Conservation (phyloP, 2,329 filamentous ascomycete species). For the Cladophialophora exuberans region DNA sequence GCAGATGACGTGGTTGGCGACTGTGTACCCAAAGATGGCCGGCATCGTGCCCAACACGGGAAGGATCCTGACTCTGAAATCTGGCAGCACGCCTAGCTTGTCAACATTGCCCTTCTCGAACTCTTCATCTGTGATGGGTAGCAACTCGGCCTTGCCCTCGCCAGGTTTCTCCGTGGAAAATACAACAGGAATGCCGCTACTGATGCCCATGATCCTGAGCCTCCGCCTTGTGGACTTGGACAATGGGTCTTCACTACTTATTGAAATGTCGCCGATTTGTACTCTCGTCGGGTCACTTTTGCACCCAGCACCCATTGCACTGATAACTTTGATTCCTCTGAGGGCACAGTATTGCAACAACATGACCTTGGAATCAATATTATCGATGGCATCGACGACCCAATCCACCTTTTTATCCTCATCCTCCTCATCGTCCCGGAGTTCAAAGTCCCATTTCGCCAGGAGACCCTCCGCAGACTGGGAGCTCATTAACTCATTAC, state of each 20-base stretch:
- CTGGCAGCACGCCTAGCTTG: slow-evolving; percentile 84
- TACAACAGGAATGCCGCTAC: slow-evolving; percentile 84
- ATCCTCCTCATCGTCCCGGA: slow-evolving; percentile 52
- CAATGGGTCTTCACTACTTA: slow-evolving; percentile 83
- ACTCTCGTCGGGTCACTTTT: slow-evolving; percentile 86
- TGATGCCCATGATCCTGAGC: slow-evolving; percentile 75
- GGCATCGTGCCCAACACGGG: slow-evolving; percentile 97
- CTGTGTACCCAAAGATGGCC: slow-evolving; percentile 87
- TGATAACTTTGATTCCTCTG: slow-evolving; percentile 79
- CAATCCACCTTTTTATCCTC: slow-evolving; percentile 68
- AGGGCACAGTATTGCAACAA: slow-evolving; percentile 85
- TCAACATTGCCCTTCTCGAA: slow-evolving; percentile 82
- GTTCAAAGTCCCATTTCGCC: slow-evolving; percentile 61
- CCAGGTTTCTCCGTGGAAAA: slow-evolving; percentile 90
- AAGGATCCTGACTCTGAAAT: slow-evolving; percentile 92
- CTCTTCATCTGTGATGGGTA: slow-evolving; percentile 86
- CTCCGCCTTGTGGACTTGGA: slow-evolving; percentile 81
- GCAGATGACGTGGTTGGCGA: slow-evolving; percentile 91
- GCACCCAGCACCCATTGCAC: slow-evolving; percentile 93
- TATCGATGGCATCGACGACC: slow-evolving; percentile 97
- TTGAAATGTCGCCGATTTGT: slow-evolving; percentile 86
- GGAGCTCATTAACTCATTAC: slow-evolving; percentile 79
- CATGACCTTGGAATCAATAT: slow-evolving; percentile 94
- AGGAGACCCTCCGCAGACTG: slow-evolving; percentile 69
- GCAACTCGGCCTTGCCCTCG: slow-evolving; percentile 85